phyloP scores from a whole-genome alignment of 179 eudicot genomes.

The Amaranthus tricolor region DNA sequence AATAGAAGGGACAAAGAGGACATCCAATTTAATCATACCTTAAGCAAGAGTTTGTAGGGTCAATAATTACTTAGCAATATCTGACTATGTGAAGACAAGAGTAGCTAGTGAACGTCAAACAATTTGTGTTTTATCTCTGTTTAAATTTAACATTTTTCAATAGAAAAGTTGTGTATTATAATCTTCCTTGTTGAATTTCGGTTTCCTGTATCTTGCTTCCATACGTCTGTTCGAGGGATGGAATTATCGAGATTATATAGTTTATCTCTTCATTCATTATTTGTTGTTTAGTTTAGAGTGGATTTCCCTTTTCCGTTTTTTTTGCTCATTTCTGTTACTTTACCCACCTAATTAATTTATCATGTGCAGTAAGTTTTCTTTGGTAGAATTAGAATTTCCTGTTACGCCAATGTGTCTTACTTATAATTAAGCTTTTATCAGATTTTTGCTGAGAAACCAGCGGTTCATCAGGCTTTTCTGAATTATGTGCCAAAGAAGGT shows the following conservation, averaged over 20 bases:
- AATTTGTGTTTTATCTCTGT: background rate
- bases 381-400: background rate
- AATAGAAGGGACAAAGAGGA: background rate
- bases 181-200: background rate
- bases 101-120: background rate
- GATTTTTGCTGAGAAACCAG: conserved; percentile 99
- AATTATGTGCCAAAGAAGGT: conserved; percentile 86
- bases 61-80: background rate
- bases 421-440: conserved; percentile 29
- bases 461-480: conserved; percentile 88
- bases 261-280: background rate
- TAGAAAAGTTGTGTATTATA: background rate
- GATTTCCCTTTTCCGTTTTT: background rate
- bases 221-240: background rate
- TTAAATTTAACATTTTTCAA: background rate
- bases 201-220: background rate
- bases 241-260: background rate
- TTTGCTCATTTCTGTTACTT: background rate
- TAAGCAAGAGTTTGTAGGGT: background rate
- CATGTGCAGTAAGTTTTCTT: background rate
- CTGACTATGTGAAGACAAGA: background rate
- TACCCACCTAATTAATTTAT: background rate
- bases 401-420: background rate
- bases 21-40: background rate
- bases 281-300: background rate